phyloP scores from a whole-genome alignment of 2,329 filamentous ascomycete species.

The Phaeoacremonium minimum region DNA sequence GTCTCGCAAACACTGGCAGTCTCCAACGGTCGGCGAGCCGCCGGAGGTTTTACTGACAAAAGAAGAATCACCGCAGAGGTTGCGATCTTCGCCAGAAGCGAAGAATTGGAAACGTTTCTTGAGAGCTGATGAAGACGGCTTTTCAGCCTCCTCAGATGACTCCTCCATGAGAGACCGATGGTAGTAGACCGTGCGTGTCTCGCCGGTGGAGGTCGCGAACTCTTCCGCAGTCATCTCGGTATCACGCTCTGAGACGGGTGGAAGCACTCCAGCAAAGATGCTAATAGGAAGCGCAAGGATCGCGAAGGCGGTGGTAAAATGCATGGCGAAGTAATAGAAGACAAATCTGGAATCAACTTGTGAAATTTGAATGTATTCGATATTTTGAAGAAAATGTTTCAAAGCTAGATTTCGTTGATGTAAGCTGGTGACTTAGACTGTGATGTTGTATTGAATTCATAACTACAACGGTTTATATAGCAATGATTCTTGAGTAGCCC shows the following conservation, averaged over 20 bases:
- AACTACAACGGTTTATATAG: not conserved
- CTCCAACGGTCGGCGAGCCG: slow-evolving; percentile 24
- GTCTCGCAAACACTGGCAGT: slow-evolving; percentile 20
- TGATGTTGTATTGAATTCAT: not conserved
- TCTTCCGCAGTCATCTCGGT: not conserved
- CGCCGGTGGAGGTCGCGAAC: not conserved
- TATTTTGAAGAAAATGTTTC: not conserved
- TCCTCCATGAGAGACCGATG: not conserved
- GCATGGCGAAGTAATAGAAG: no score
- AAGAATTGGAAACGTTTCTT: not conserved
- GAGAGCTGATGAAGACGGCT: not conserved
- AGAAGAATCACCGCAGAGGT: slow-evolving; percentile 20
- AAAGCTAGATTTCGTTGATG: not conserved
- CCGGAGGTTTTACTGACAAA: slow-evolving; percentile 26
- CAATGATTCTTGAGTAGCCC: not conserved
- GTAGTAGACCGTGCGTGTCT: not conserved
- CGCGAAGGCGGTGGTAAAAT: not conserved
- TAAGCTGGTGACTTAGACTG: not conserved
- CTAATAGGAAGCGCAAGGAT: not conserved
- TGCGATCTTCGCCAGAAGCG: not conserved
- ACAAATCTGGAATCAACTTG: not conserved
- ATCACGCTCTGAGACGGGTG: not conserved
- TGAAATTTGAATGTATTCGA: not conserved
- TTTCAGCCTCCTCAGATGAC: not conserved
- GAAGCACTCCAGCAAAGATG: not conserved